Evolutionary conservation across 129 eudicot species (phyloP), one percentile per base, ranked within the genome.

Genomic region (Kitagawia praeruptora): DNA sequence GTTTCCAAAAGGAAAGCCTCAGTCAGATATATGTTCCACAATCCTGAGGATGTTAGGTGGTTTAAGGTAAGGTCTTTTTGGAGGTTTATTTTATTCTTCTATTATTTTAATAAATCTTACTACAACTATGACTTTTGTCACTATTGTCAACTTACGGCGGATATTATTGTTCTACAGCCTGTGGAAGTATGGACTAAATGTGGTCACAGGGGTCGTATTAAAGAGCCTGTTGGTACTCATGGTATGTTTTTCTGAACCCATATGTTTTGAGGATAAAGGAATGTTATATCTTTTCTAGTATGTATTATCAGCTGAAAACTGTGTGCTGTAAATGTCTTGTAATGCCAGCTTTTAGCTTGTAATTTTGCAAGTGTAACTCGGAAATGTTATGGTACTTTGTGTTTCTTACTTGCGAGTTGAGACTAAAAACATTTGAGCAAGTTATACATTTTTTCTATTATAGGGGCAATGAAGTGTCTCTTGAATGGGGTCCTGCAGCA

Each of bases 401-500:
- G n/a, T 56, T 21, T 16, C 1, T 56, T 54, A 21, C 11, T 56
- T 23, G 66, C n/a, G 12, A 21, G 11, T 56, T 23, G 66, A 56
- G 4, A 56, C 31, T 1, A 23, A 54, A 54, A n/a, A 56, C 31
- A 56, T 56, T 56, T 42, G 51, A 40, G 53, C 6, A n/a, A 73
- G 28, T 66, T 0, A 16, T 47, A 4, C 16, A 45, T 44, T 69
- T 3, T 11, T 12, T 70, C 25, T 41, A 45, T 75, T 48, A 13
- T 84, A 95, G 98, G 98, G 81, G 98, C 97, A 70, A 95, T 95
- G 98, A 95, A 95, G 83, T 92, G 98, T 87, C 49, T 95, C 38
- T 81, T 95, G 37, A 92, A 92, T 38, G 98, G 98, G n/a, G 96
- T 90, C 74, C 93, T 92, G 76, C 97, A 92, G 86, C 98, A 95